phyloP scores from a whole-genome alignment of 1,284 basidiomycete species.

The Sporisorium reilianum region DNA sequence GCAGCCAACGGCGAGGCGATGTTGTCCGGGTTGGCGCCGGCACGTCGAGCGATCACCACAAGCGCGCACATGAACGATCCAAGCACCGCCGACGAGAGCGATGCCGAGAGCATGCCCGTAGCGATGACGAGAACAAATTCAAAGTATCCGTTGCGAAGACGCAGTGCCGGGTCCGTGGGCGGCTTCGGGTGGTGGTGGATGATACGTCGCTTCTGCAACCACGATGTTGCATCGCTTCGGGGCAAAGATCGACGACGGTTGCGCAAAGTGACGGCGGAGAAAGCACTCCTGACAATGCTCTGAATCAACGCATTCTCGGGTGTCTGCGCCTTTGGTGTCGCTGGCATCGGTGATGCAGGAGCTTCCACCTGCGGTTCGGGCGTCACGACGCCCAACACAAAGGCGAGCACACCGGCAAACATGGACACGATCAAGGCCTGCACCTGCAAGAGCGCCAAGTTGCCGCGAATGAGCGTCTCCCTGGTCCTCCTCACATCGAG shows the following conservation, averaged over 20 bases:
- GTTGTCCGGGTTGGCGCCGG: conserved; percentile 89
- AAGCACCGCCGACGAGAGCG: conserved; percentile 81
- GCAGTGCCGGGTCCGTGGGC: conserved; percentile 61
- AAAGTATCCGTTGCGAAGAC: conserved; percentile 70
- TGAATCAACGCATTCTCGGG: conserved; percentile 39
- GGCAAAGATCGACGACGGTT: conserved; percentile 37
- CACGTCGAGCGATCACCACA: conserved; percentile 81
- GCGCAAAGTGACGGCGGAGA: conserved; percentile 27
- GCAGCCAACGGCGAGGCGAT: conserved; percentile 93
- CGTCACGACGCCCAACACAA: conserved; percentile 75
- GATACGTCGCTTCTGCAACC: conserved; percentile 49
- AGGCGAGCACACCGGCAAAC: conserved; percentile 83
- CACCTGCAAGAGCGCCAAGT: conserved; percentile 88
- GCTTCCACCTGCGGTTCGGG: conserved; percentile 28
- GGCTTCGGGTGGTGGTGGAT: conserved; percentile 67
- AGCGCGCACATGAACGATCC: conserved; percentile 93
- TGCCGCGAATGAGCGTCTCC: conserved; percentile 81
- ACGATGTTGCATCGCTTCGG: neutral
- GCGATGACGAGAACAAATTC: conserved; percentile 85
- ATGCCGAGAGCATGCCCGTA: conserved; percentile 88
- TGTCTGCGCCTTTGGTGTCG: conserved; percentile 13
- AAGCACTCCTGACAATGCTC: conserved; percentile 31
- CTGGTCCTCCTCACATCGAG: conserved; percentile 81
- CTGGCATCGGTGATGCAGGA: conserved; percentile 16
- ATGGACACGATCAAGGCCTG: conserved; percentile 91